Conservation (phyloP, 2,329 filamentous ascomycete species). For the Cryphonectria carpinicola region DNA sequence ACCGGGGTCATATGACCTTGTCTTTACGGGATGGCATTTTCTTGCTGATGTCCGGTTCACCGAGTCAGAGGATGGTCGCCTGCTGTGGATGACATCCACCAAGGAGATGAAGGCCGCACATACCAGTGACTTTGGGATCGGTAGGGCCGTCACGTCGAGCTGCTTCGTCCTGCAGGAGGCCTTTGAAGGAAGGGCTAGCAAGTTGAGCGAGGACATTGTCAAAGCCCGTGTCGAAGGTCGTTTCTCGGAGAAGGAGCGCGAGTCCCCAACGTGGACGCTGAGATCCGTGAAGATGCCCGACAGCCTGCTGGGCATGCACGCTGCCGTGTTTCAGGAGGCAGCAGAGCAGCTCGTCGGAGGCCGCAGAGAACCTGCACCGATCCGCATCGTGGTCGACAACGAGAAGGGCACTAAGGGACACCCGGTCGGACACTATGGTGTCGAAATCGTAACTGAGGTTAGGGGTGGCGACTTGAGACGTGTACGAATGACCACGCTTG, state of each 20-base stretch:
- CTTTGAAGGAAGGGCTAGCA: slow-evolving; percentile 77
- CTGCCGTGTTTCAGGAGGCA: slow-evolving; percentile 74
- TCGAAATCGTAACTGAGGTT: slow-evolving; percentile 73
- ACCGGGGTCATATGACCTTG: slow-evolving; percentile 68
- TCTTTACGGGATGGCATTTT: slow-evolving; percentile 73
- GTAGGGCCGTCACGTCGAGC: slow-evolving; percentile 60
- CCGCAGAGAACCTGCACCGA: slow-evolving; percentile 67
- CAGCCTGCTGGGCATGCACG: slow-evolving; percentile 61
- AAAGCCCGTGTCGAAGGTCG: slow-evolving; percentile 86
- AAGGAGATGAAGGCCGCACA: slow-evolving; percentile 62
- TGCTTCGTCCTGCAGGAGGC: slow-evolving; percentile 74
- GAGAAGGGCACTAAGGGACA: slow-evolving; percentile 68
- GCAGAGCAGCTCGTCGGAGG: slow-evolving; percentile 65
- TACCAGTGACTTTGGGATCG: slow-evolving; percentile 50
- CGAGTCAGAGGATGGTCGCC: slow-evolving; percentile 66
- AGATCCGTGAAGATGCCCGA: slow-evolving; percentile 69
- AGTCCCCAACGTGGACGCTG: slow-evolving; percentile 79
- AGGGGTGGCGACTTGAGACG: slow-evolving; percentile 55
- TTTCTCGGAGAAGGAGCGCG: slow-evolving; percentile 82
- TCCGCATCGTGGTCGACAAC: slow-evolving; percentile 75
- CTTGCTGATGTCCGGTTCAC: slow-evolving; percentile 74
- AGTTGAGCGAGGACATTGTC: slow-evolving; percentile 81
- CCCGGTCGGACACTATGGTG: slow-evolving; percentile 67
- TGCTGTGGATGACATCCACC: slow-evolving; percentile 70
- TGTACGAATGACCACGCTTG: slow-evolving; percentile 57